Percentiles rank a stretch among this genome's conserved stretches.
These are phyloP conservation scores for Fomitopsis schrenkii DNA, from an alignment of 1,284 basidiomycete genomes.

Conservation along the genomic window DNA sequence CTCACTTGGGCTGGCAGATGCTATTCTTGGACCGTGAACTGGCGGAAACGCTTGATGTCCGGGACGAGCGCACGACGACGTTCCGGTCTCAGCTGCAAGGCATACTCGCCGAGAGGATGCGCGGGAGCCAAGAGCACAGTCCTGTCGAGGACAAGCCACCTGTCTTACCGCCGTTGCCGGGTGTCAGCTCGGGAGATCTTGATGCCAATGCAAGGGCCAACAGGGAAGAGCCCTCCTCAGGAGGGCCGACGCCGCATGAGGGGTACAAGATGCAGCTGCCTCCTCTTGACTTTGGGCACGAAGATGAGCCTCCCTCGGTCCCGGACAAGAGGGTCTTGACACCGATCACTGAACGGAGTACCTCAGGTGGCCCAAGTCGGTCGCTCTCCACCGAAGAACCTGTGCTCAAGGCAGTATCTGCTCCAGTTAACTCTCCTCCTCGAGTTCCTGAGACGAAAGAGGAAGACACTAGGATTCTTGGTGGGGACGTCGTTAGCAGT, in stretches of 20 bases:
- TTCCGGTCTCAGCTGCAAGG: slow-evolving; percentile 61
- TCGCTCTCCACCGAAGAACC: slow-evolving; percentile 17
- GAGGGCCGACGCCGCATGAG: neutral
- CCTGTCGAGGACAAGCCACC: slow-evolving; percentile 13
- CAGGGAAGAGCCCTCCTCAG: neutral
- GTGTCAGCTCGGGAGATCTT: slow-evolving; percentile 8
- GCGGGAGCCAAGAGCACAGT: slow-evolving; percentile 24
- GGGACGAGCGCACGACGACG: slow-evolving; percentile 71
- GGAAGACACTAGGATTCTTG: slow-evolving; percentile 10
- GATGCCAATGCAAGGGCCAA: neutral
- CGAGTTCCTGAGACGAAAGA: slow-evolving; percentile 11
- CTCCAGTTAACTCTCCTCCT: slow-evolving; percentile 7
- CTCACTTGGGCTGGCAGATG: slow-evolving; percentile 39
- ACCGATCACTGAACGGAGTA: slow-evolving; percentile 30
- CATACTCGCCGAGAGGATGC: slow-evolving; percentile 68
- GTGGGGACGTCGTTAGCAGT: slow-evolving; percentile 14
- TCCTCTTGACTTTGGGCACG: slow-evolving; percentile 24
- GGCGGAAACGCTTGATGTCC: slow-evolving; percentile 75
- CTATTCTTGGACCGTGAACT: slow-evolving; percentile 89
- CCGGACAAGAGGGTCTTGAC: slow-evolving; percentile 25
- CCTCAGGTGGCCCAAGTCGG: slow-evolving; percentile 19
- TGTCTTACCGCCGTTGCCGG: slow-evolving; percentile 23
- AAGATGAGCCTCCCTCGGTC: neutral
- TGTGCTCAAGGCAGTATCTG: neutral
- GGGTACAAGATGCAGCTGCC: slow-evolving; percentile 26